A percentile compares a stretch with the other conserved stretches of the same genome.
These are phyloP conservation scores for Sugiyamaella novakii DNA, from an alignment of 1,139 yeast species.

Conservation along the genomic window DNA sequence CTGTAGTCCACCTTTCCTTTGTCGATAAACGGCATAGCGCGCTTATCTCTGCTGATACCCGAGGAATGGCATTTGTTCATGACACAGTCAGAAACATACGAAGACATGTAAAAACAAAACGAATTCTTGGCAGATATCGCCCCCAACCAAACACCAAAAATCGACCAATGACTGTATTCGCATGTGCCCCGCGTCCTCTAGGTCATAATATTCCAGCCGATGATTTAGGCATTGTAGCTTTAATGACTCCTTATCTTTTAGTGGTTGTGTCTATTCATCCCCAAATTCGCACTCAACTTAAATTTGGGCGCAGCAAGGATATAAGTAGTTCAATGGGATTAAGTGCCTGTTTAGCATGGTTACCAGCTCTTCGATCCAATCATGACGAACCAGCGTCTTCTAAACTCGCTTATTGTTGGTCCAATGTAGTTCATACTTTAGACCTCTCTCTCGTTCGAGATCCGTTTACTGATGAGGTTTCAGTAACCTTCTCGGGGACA, in stretches of 20 bases:
- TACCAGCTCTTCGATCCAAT: conserved; percentile 45
- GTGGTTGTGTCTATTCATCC: conserved; percentile 61
- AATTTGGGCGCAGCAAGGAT: conserved; percentile 51
- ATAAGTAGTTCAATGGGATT: conserved; percentile 42
- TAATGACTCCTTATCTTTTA: conserved; percentile 56
- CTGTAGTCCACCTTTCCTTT: conserved; percentile 56
- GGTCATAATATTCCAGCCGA: conserved; percentile 57
- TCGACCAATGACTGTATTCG: conserved; percentile 43
- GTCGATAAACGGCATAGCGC: conserved; percentile 59
- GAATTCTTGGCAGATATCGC: conserved; percentile 56
- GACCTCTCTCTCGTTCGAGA: conserved; percentile 55
- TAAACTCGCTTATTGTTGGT: conserved; percentile 68
- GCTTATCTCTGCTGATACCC: conserved; percentile 58
- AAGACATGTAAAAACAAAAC: conserved; percentile 52
- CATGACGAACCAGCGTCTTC: conserved; percentile 10
- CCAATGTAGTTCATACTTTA: conserved; percentile 56
- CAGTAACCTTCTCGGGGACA: conserved; percentile 48
- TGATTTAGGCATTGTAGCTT: conserved; percentile 59
- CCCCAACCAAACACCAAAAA: conserved; percentile 21
- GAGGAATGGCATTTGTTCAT: conserved; percentile 64
- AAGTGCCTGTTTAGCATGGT: conserved; percentile 64
- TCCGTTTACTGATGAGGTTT: conserved; percentile 37
- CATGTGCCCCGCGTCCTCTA: conserved; percentile 54
- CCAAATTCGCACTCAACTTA: conserved; percentile 55
- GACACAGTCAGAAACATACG: conserved; percentile 55